Conservation (phyloP, 176 grass and related monocot genomes). For the Paspalum vaginatum region DNA sequence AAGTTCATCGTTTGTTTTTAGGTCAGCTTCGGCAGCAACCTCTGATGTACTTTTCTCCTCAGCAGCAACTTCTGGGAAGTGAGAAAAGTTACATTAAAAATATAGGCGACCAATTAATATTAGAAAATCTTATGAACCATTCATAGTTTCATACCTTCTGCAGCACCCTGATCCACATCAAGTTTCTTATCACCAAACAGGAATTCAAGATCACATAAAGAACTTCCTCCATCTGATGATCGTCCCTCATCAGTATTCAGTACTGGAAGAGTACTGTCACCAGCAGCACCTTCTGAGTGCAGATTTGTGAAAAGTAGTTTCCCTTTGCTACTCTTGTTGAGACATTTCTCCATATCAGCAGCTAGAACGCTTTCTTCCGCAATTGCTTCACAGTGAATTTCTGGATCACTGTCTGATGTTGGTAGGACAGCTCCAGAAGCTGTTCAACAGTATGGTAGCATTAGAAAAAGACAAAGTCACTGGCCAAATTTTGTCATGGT, state of each 20-base stretch:
- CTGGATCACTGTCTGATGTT: background rate
- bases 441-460: constrained; percentile 1
- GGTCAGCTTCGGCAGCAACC: background rate
- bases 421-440: background rate
- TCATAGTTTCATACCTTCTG: background rate
- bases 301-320: background rate
- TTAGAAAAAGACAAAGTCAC: constrained; percentile 6
- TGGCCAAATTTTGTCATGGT: background rate
- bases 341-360: constrained; percentile 1
- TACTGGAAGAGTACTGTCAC: background rate
- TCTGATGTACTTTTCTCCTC: background rate
- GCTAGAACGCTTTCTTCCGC: background rate
- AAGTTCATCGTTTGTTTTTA: background rate
- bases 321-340: background rate
- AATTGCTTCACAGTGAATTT: background rate
- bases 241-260: constrained; percentile 7
- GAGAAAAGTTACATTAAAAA: background rate
- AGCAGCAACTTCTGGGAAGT: background rate
- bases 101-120: background rate
- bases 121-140: background rate
- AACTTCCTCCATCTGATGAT: constrained; percentile 5
- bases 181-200: constrained; percentile 24
- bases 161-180: background rate
- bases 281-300: background rate
- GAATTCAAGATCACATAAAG: constrained; percentile 12